A percentile compares a stretch with the other conserved stretches of the same genome.
Conservation (phyloP, 768 basidiomycete species). For the Panaeolus cyanescens region DNA sequence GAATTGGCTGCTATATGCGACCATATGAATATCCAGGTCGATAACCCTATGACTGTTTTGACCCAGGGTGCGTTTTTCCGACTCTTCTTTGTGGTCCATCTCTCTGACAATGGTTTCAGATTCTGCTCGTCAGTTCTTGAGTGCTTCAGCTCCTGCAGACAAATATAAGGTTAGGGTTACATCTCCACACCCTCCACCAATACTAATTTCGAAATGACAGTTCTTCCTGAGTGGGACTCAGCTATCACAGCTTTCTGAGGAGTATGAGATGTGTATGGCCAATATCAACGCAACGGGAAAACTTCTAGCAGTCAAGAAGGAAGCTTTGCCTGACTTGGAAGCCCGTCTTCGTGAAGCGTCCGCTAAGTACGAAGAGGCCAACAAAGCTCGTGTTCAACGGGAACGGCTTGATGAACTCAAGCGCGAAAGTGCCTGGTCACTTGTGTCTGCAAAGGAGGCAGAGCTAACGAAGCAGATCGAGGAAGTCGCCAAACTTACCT, state of each 20-base stretch:
- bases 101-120: slow-evolving; percentile 35
- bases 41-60: slow-evolving; percentile 94
- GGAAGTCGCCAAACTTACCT: slow-evolving; percentile 34
- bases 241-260: slow-evolving; percentile 81
- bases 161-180: slow-evolving; percentile 77
- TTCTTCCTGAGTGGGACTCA: slow-evolving; percentile 96
- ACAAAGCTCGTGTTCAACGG: slow-evolving; percentile 71
- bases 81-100: not conserved
- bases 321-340: slow-evolving; percentile 77
- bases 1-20: slow-evolving; percentile 89
- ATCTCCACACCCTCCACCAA: not conserved
- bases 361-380: slow-evolving; percentile 68
- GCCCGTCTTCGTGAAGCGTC: slow-evolving; percentile 56
- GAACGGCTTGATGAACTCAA: slow-evolving; percentile 69
- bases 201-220: slow-evolving; percentile 36
- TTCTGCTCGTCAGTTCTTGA: slow-evolving; percentile 80
- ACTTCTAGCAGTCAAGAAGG: slow-evolving; percentile 68
- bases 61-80: slow-evolving; percentile 64
- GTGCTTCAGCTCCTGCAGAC: slow-evolving; percentile 75
- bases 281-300: slow-evolving; percentile 73
- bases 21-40: slow-evolving; percentile 96
- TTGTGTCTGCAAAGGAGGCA: slow-evolving; percentile 69
- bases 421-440: slow-evolving; percentile 87
- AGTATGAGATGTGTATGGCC: slow-evolving; percentile 77
- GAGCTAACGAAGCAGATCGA: slow-evolving; percentile 45